Base-by-base conservation (phyloP, 768 basidiomycete species). In the Boletus huronensis region DNA sequence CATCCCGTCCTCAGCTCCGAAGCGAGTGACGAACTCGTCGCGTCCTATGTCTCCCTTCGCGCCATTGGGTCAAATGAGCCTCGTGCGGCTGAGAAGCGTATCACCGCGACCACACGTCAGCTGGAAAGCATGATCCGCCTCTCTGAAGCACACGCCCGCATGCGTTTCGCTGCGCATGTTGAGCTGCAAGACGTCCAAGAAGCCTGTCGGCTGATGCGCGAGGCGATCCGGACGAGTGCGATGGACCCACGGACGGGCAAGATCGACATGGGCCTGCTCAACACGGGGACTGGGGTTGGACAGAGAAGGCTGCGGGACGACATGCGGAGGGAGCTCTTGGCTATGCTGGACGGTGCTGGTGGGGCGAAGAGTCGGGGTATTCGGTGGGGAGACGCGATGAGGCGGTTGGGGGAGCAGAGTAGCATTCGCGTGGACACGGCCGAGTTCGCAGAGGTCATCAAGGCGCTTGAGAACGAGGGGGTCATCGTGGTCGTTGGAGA, bases 31-130 rank as follows among this genome's bases (percentile, higher is more conserved):
- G 90, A 93, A 58, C 89, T 98, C 51, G 91, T 98, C 19, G 72
- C 78, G 5, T 85, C 88, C 31, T 99, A 99, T 72, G 94, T 97
- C 53, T 88, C 91, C 58, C 90, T 99, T 80, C 89, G 97, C 48
- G 89, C 89, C 65, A 85, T 91, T 64, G 96, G 96, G 21, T 80
- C 57, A 66, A 78, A 87, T 51, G 96, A 98, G 68, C 87, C 93
- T 2, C 85, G 93, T 17, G 82, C 83, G 1, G 83, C 82, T 55
- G 96, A 98, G 71, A 91, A 91, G 67, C 85, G 96, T 13, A 99
- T 99, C 71, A 99, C 97, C 0, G 97, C 97, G 0, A 98, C 97
- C 31, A 98, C 97, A 0, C 84, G 97, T 46, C 96, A 99, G 71
- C 83, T 99, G 16, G 97, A 99, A 72, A 90, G 87, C 62, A 91